Evolutionary conservation across 2,329 filamentous ascomycete genomes (phyloP).

Genomic region (Apiospora hydei): DNA sequence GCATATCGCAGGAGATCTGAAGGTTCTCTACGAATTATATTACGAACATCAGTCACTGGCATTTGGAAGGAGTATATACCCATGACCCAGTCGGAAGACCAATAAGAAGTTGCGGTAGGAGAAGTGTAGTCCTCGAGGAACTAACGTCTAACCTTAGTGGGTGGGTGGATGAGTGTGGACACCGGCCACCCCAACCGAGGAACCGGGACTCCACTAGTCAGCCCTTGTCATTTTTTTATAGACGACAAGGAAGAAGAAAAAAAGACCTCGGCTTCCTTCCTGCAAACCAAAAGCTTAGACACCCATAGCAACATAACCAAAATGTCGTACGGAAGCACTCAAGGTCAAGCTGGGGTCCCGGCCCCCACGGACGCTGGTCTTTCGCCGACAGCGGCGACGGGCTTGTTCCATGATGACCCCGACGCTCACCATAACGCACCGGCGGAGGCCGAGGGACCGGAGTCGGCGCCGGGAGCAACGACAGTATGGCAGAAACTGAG

Average conservation of each 20-base stretch:
- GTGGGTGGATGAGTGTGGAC: constrained; percentile 9
- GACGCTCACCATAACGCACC: not conserved
- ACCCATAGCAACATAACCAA: not conserved
- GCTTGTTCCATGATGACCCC: not conserved
- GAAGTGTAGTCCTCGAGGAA: not conserved
- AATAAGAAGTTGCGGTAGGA: not conserved
- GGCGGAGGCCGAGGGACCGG: constrained; percentile 10
- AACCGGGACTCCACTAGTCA: constrained; percentile 16
- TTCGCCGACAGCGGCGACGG: constrained; percentile 6
- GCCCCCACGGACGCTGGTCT: constrained; percentile 6
- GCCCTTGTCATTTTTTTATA: not conserved
- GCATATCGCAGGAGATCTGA: not conserved
- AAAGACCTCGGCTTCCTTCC: not conserved
- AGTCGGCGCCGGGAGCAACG: not conserved
- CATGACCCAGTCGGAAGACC: not conserved
- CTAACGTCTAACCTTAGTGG: not conserved
- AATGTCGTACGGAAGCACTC: constrained; percentile 12
- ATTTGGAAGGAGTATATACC: not conserved
- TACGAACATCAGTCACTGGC: not conserved
- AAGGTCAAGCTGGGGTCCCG: not conserved
- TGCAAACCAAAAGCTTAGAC: not conserved
- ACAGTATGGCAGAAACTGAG: constrained; percentile 30
- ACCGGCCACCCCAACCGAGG: not conserved
- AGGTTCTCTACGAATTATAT: not conserved
- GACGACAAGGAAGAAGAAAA: not conserved